Evolutionary conservation across 2,329 filamentous ascomycete genomes (phyloP).

Genomic region (Zymoseptoria ardabiliae): DNA sequence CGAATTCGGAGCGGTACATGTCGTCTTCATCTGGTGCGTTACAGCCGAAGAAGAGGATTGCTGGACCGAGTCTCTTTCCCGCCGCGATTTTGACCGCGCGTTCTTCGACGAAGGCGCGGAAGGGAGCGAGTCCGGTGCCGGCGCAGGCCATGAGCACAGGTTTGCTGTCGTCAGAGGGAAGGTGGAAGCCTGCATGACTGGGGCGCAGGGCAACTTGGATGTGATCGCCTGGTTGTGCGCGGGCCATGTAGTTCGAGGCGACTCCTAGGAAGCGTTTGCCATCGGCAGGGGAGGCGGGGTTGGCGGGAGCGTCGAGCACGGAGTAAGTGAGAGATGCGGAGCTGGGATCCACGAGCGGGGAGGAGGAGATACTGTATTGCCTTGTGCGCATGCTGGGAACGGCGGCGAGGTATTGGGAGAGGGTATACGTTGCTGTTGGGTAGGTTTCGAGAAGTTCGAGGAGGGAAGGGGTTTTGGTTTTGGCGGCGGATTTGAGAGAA

Average conservation of each 20-base stretch:
- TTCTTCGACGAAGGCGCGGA: constrained; percentile 37
- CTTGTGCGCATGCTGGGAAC: constrained; percentile 60
- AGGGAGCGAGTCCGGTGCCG: constrained; percentile 44
- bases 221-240: constrained; percentile 49
- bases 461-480: constrained; percentile 49
- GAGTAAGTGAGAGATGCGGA: constrained; percentile 34
- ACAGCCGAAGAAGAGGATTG: constrained; percentile 61
- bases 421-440: constrained; percentile 53
- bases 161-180: constrained; percentile 35
- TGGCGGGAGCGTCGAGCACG: constrained; percentile 28
- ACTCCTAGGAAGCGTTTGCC: constrained; percentile 29
- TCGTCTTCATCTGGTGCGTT: constrained; percentile 49
- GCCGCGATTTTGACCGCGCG: constrained; percentile 33
- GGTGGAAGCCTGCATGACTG: constrained; percentile 40
- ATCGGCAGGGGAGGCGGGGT: constrained; percentile 47
- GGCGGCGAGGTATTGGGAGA: constrained; percentile 57
- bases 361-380: constrained; percentile 21
- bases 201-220: constrained; percentile 28
- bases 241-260: constrained; percentile 35
- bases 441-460: constrained; percentile 62
- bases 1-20: constrained; percentile 53
- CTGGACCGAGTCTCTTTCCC: constrained; percentile 49
- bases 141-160: constrained; percentile 47
- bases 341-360: constrained; percentile 32
- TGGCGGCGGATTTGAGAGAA: constrained; percentile 40